phyloP scores from a whole-genome alignment of 495 filamentous ascomycete genomes.

The Neurospora africana region DNA sequence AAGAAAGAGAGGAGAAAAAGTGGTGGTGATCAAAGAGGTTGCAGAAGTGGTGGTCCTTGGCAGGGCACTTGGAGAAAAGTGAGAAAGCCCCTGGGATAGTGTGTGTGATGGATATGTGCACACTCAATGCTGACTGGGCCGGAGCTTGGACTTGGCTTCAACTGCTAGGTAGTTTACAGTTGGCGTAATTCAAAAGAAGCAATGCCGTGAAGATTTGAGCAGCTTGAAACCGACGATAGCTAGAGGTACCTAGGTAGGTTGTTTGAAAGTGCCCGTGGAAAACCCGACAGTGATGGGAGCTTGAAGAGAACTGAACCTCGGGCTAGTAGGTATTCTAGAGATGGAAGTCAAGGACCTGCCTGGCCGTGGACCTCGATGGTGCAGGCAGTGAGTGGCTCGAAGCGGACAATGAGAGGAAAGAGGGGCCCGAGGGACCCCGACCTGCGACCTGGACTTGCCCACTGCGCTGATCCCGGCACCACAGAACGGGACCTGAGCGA shows the following conservation, averaged over 20 bases:
- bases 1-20: not conserved
- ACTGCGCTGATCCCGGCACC: not conserved
- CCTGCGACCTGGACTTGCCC: not conserved
- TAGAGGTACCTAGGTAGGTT: too few relatives aligned
- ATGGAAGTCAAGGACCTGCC: not conserved
- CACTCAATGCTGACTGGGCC: not conserved
- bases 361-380: not conserved
- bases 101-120: not conserved
- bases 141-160: not conserved
- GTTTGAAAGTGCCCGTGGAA: not conserved
- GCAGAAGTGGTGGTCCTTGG: not conserved
- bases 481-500: not conserved
- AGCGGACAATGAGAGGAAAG: not conserved
- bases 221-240: not conserved
- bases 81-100: not conserved
- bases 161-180: not conserved
- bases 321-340: too few relatives aligned
- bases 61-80: not conserved
- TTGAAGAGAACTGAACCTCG: too few relatives aligned
- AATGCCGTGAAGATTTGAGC: not conserved
- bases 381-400: not conserved
- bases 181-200: not conserved
- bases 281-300: not conserved
- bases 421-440: not conserved
- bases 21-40: not conserved